Evolutionary conservation across 495 filamentous ascomycete species (phyloP), one percentile per base, ranked within the genome.

Genomic region (Aspergillus cristatus): DNA sequence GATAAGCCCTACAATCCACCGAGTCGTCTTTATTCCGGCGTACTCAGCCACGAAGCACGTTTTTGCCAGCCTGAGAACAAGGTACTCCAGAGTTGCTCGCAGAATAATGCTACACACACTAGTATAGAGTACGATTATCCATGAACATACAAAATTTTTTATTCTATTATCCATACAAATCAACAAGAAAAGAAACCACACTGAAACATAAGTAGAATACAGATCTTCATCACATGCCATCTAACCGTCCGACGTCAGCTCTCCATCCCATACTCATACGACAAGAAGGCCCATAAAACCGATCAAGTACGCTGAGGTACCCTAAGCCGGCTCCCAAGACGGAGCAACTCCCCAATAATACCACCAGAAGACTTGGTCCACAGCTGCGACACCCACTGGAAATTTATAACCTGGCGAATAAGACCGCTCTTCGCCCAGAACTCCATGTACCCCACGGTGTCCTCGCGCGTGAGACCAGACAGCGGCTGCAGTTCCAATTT

Each of bases 371-470:
- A 76, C 49, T 96, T 44, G 37, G 76, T 80, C 84, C 86, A 94
- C 66, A 83, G 85, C 71, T 94, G 86, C 28, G 71, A 69, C 18
- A 97, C 85, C 43, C 71, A 74, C 45, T 64, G 62, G 54, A 90
- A 81, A 47, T 82, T 81, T 29, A 94, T 68, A 31, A 57, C 63
- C 38, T 73, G 58, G 37, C 82, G 74, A 51, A 93, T 55, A 48
- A 96, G 65, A 13, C 91, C 91, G 57, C 86, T 94, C 16, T 69
- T 74, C 3, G 85, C 89, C 63, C 87, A 97, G 62, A 96, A 97
- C 68, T 96, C 91, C 76, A 97, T 76, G 46, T 91, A 65, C 1
- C 75, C 71, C 37, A 82, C 74, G 26, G 89, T 79, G 64, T 97
- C 89, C 15, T 66, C 60, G 54, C 77, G 85, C 38, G 66, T 82